Conservation (phyloP, 2,329 filamentous ascomycete species). For the Arthrobotrys sphaeroides region DNA sequence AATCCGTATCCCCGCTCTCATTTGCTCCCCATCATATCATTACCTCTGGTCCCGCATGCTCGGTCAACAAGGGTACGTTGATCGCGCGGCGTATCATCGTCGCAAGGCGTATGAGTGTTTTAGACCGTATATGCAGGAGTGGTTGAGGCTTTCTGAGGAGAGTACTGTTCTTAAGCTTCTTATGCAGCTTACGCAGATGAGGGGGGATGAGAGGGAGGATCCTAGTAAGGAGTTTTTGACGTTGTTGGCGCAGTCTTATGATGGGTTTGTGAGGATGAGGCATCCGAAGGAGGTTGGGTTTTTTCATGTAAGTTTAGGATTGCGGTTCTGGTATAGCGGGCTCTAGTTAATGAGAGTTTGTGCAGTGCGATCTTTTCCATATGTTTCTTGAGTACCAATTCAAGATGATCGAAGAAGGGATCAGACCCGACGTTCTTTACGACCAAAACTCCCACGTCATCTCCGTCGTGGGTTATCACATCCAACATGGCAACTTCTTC, state of each 20-base stretch:
- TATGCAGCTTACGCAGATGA: conserved; percentile 3
- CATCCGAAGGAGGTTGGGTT: conserved; percentile 24
- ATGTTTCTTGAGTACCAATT: conserved; percentile 28
- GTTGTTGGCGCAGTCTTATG: conserved; percentile 5
- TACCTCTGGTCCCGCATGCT: conserved; percentile 27
- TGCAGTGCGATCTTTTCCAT: conserved; percentile 30
- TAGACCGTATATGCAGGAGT: conserved; percentile 6
- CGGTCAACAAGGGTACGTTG: conserved; percentile 24
- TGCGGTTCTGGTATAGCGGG: not conserved
- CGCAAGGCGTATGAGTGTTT: conserved; percentile 25
- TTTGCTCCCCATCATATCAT: conserved; percentile 5
- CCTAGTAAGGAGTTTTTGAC: conserved; percentile 9
- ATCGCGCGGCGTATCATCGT: not conserved
- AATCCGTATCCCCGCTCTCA: not conserved
- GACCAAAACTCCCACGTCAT: not conserved
- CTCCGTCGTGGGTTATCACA: conserved; percentile 6
- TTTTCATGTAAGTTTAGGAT: conserved; percentile 33
- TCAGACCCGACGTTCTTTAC: not conserved
- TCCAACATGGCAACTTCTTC: conserved; percentile 33
- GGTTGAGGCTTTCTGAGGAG: conserved; percentile 6
- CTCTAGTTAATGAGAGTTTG: not conserved
- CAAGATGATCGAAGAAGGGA: not conserved
- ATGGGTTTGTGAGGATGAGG: conserved; percentile 20
- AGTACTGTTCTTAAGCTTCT: conserved; percentile 11
- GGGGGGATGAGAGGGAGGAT: conserved; percentile 11